These are phyloP conservation scores for Beta lomatogona DNA, from an alignment of 179 eudicot genomes.

Conservation along the genomic window DNA sequence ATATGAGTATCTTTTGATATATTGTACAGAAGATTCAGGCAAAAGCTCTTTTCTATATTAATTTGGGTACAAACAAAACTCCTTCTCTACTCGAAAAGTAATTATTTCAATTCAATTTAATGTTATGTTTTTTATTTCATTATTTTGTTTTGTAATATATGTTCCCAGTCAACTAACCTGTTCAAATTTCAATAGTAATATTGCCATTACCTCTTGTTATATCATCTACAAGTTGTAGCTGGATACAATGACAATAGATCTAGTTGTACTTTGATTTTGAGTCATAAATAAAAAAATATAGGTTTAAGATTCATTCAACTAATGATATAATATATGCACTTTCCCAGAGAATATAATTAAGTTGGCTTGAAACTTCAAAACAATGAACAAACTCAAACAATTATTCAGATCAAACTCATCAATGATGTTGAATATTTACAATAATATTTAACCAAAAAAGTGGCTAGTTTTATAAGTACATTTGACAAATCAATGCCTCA, in stretches of 20 bases:
- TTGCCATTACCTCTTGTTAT: background rate
- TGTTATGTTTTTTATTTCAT: background rate
- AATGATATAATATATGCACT: constrained; percentile 10
- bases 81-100: background rate
- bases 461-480: background rate
- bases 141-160: background rate
- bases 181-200: background rate
- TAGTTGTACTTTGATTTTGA: constrained; percentile 3
- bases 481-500: constrained; percentile 8
- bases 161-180: background rate
- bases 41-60: background rate
- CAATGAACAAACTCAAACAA: background rate
- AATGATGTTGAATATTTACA: background rate
- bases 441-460: background rate
- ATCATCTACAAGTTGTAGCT: background rate
- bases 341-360: background rate
- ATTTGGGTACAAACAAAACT: background rate
- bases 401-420: background rate
- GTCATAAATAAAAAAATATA: background rate
- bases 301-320: background rate
- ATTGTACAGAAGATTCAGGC: no score
- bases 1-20: no score
- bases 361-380: background rate
- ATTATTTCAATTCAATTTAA: background rate
- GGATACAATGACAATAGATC: background rate